Percentiles rank a stretch among this genome's conserved stretches.
Evolutionary conservation across 371 early-diverging fungal species (phyloP).

Genomic region (Batkoa obscura): DNA sequence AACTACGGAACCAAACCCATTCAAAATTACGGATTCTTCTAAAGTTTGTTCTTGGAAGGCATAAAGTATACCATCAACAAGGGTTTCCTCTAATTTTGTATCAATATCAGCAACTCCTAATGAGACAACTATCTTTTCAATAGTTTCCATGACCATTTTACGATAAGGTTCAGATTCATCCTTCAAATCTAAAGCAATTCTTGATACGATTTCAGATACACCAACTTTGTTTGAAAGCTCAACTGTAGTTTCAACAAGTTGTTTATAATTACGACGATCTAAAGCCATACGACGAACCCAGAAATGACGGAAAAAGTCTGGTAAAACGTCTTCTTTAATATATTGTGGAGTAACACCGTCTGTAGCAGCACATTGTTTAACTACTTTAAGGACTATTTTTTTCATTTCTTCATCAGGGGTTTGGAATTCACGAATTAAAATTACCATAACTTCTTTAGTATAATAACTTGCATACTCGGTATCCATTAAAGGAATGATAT

Average conservation of each 20-base stretch:
- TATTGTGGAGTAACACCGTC: constrained; percentile 76
- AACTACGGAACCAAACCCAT: constrained; percentile 88
- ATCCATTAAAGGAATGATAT: constrained; percentile 93
- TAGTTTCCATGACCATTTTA: constrained; percentile 93
- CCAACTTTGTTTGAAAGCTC: constrained; percentile 87
- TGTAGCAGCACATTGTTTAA: constrained; percentile 87
- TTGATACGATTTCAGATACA: constrained; percentile 64
- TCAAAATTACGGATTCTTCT: constrained; percentile 79
- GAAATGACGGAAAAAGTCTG: constrained; percentile 88
- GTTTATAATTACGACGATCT: constrained; percentile 78
- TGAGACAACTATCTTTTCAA: constrained; percentile 55
- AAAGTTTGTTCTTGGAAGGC: constrained; percentile 93
- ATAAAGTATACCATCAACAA: constrained; percentile 90
- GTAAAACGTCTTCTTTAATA: constrained; percentile 73
- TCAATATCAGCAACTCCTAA: constrained; percentile 85
- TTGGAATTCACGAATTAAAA: constrained; percentile 87
- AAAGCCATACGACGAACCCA: constrained; percentile 96
- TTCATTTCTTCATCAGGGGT: constrained; percentile 96
- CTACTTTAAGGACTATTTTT: constrained; percentile 90
- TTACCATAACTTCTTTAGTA: constrained; percentile 80
- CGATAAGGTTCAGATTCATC: constrained; percentile 90
- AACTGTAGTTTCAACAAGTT: constrained; percentile 88
- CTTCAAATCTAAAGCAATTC: constrained; percentile 78
- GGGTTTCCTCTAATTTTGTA: constrained; percentile 65
- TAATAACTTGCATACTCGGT: constrained; percentile 82